Base-by-base conservation (phyloP, 768 basidiomycete species). In the Scleroderma citrinum region DNA sequence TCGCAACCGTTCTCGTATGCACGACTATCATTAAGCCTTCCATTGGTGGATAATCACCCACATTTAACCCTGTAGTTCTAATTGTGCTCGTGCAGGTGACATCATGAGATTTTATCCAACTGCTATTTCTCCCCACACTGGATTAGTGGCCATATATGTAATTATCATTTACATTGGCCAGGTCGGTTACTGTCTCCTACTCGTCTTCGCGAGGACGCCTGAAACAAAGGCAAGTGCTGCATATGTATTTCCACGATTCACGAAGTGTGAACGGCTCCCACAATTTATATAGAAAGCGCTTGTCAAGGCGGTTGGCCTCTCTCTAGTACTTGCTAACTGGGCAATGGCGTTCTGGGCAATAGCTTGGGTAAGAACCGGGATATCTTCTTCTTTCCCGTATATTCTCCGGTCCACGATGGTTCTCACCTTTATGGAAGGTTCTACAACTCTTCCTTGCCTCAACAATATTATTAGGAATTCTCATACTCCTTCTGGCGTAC, bases 171-270 rank as follows among this genome's bases (percentile, higher is more conserved):
- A 79, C 52, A 58, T 82, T 7, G 75, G 75, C 0, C 83, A 87
- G 66, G 74, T 96, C 42, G 92, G 87, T 1, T 93, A 93, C 62
- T 94, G 92, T 53, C 53, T 90, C 12, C 68, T 92, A 16, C 76
- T 97, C 4, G 78, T 92, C 1, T 56, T 85, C 0, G 81, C 83
- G 0, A 73, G 76, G 37, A 89, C 82, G 53, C 72, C 79, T 0
- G 89, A 92, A 61, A 95, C 92, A 5, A 93, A 92, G 73, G 88
- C 81, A 49, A 40, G 72, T 44, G 17, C 0, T 6, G 2, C 24
- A 26, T 26, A 41, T 21, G n/a, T 17, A 17, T 19, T 5, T 32
- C 7, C 16, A 24, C 3, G 2, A 11, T 11, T 12, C 5, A 12
- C 14, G 17, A 5, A 13, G 21, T 26, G 40, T n/a, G 16, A 10